Percentiles rank a stretch among this genome's conserved stretches.
Conservation (phyloP, 2,329 filamentous ascomycete genomes). For the Hysterium pulicare region DNA sequence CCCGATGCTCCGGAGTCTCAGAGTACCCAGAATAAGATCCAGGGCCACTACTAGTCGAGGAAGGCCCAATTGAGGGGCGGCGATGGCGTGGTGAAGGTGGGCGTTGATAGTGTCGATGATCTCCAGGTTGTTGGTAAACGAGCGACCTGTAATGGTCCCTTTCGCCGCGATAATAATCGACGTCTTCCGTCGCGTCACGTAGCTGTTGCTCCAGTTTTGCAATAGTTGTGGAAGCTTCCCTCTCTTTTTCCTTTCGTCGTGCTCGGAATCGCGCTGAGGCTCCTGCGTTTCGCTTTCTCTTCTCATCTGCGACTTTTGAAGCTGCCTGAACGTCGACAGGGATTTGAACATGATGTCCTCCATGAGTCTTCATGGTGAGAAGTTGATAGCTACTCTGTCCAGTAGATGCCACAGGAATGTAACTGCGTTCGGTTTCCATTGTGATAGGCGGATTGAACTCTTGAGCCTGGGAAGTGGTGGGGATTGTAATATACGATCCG, state of each 20-base stretch:
- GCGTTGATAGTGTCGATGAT: constrained; percentile 44
- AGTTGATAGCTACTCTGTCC: constrained; percentile 50
- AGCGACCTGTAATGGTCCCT: constrained; percentile 62
- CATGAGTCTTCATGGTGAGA: constrained; percentile 52
- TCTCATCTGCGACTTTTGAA: constrained; percentile 80
- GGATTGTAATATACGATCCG: constrained; percentile 14
- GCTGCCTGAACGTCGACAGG: constrained; percentile 78
- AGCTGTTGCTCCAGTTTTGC: constrained; percentile 66
- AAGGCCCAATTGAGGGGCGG: constrained; percentile 26
- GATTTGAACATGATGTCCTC: constrained; percentile 54
- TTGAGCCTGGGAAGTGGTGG: constrained; percentile 13
- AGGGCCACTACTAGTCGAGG: constrained; percentile 28
- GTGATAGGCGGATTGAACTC: constrained; percentile 32
- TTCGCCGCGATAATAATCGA: constrained; percentile 71
- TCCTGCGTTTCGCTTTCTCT: constrained; percentile 78
- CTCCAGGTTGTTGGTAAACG: constrained; percentile 57
- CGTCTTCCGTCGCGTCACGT: constrained; percentile 64
- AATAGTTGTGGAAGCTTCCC: constrained; percentile 66
- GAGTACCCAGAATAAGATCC: constrained; percentile 31
- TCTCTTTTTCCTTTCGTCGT: constrained; percentile 78
- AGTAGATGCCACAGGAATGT: constrained; percentile 46
- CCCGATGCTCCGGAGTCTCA: constrained; percentile 15
- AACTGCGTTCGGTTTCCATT: constrained; percentile 34
- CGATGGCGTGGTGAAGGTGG: constrained; percentile 42
- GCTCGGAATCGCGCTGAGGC: constrained; percentile 80